Evolutionary conservation across 352 stramenopile genomes (phyloP).

Genomic region (Phytophthora nicotianae): DNA sequence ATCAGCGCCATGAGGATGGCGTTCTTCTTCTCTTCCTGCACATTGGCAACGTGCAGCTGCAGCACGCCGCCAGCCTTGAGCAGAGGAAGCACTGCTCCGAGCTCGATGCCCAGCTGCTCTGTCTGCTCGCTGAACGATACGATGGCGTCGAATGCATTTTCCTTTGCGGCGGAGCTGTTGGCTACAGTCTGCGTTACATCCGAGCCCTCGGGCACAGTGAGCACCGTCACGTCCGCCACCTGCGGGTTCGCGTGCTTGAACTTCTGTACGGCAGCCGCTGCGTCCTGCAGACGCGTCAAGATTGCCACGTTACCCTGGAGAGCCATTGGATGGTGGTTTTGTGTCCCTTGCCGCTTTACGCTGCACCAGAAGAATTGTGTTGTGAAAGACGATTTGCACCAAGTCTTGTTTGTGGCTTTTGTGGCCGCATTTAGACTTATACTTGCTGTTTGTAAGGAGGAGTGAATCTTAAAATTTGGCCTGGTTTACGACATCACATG

Average conservation of each 20-base stretch:
- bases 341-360: slow-evolving; percentile 19
- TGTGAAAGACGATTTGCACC: slow-evolving; percentile 9
- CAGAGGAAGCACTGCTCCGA: slow-evolving; percentile 50
- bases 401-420: slow-evolving; percentile 5
- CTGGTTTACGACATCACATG: neutral
- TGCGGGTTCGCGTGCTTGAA: slow-evolving; percentile 50
- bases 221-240: slow-evolving; percentile 51
- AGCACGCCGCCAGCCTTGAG: slow-evolving; percentile 59
- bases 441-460: slow-evolving; percentile 6
- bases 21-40: slow-evolving; percentile 72
- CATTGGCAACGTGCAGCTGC: slow-evolving; percentile 59
- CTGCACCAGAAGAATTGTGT: slow-evolving; percentile 35
- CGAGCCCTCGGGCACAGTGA: slow-evolving; percentile 43
- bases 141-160: slow-evolving; percentile 53
- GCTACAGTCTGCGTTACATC: slow-evolving; percentile 50
- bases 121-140: slow-evolving; percentile 64
- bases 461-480: neutral
- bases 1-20: slow-evolving; percentile 79
- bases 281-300: slow-evolving; percentile 57
- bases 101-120: slow-evolving; percentile 45
- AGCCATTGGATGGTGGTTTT: slow-evolving; percentile 28
- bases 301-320: slow-evolving; percentile 57
- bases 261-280: slow-evolving; percentile 42
- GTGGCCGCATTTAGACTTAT: slow-evolving; percentile 6
- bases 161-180: slow-evolving; percentile 32